phyloP scores from a whole-genome alignment of 805 yeast species.

The Myxozyma vanderwaltii region DNA sequence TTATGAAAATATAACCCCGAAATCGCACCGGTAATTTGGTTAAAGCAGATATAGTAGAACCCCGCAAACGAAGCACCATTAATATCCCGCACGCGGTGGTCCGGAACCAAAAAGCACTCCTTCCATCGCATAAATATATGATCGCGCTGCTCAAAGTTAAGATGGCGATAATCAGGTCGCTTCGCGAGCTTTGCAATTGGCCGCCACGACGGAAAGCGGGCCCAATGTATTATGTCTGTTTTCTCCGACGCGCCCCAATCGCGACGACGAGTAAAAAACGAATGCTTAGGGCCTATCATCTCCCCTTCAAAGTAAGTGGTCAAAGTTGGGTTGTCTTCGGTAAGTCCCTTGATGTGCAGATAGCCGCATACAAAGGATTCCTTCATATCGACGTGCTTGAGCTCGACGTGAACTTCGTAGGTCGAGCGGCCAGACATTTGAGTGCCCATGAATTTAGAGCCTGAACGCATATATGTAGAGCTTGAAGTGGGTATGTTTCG shows the following conservation, averaged over 20 bases:
- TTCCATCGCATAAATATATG: constrained; percentile 92
- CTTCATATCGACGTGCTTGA: constrained; percentile 66
- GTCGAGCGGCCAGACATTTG: constrained; percentile 69
- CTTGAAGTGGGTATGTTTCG: constrained; percentile 24
- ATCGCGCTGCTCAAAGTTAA: constrained; percentile 45
- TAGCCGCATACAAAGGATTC: constrained; percentile 60
- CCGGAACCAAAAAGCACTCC: constrained; percentile 83
- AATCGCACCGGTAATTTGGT: constrained; percentile 72
- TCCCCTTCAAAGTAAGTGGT: constrained; percentile 76
- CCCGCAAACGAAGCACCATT: constrained; percentile 88
- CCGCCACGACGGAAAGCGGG: constrained; percentile 55
- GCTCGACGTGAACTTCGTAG: constrained; percentile 68
- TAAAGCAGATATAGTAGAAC: constrained; percentile 82
- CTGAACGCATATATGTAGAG: constrained; percentile 58
- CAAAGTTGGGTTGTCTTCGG: constrained; percentile 61
- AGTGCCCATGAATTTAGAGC: constrained; percentile 63
- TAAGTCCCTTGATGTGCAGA: constrained; percentile 62
- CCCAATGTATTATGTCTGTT: constrained; percentile 68
- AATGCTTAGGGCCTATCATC: constrained; percentile 60
- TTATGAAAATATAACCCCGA: constrained; percentile 82
- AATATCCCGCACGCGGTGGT: constrained; percentile 61
- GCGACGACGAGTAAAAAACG: constrained; percentile 60
- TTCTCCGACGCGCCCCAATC: constrained; percentile 65
- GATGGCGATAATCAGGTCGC: constrained; percentile 39
- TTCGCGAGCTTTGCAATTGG: constrained; percentile 37